Evolutionary conservation across 1,284 basidiomycete species (phyloP).

Genomic region (Takashimella tepidaria): DNA sequence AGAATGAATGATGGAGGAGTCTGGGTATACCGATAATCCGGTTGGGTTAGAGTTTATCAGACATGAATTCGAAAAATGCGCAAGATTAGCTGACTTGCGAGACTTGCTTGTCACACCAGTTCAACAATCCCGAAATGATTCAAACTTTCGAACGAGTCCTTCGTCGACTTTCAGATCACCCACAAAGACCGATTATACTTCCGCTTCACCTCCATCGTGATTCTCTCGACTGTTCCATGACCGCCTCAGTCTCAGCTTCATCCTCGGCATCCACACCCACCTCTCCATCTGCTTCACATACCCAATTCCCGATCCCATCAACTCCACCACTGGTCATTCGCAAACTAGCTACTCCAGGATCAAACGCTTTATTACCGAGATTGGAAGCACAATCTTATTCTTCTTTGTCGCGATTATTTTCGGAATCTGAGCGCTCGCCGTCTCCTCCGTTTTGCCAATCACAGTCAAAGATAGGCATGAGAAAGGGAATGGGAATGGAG

Average conservation of each 20-base stretch:
- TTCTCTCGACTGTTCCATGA: background rate
- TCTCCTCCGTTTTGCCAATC: no score
- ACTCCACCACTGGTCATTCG: background rate
- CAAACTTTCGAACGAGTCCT: background rate
- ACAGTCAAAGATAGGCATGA: no score
- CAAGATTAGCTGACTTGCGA: no score
- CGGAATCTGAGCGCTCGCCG: no score
- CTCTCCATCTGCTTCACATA: no score
- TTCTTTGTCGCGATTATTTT: background rate
- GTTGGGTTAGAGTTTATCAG: no score
- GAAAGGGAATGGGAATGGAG: no score
- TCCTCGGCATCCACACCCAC: no score
- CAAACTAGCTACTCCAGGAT: background rate
- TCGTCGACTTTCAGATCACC: background rate
- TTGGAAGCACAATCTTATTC: background rate
- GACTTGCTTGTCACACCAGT: background rate
- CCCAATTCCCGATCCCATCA: background rate
- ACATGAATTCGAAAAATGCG: no score
- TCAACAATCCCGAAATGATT: background rate
- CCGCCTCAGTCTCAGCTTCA: no score
- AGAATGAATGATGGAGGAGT: no score
- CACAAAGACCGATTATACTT: background rate
- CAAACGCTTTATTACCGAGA: background rate
- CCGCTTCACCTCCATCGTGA: background rate
- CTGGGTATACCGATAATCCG: no score